Evolutionary conservation across 1,284 basidiomycete genomes (phyloP).

Genomic region (Polyporus tsugae): DNA sequence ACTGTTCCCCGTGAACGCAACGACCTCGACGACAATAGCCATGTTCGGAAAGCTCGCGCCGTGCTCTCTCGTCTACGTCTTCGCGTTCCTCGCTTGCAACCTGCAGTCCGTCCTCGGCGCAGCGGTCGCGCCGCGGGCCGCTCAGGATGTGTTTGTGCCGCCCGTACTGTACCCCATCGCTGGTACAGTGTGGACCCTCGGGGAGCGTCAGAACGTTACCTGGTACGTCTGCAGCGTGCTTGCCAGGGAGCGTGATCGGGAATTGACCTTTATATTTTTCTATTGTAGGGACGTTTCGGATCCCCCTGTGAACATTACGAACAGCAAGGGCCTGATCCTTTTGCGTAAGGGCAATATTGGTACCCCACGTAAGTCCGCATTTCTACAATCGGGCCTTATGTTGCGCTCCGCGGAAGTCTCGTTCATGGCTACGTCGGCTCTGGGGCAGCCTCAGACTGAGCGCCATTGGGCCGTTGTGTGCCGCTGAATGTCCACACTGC

Average conservation of each 20-base stretch:
- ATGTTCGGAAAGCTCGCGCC: conserved; percentile 21
- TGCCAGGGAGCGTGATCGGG: background rate
- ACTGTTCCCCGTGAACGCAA: conserved; percentile 2
- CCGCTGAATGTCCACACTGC: conserved; percentile 10
- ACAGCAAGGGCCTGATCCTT: conserved; percentile 47
- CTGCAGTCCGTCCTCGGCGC: conserved; percentile 23
- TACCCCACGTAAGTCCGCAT: conserved; percentile 34
- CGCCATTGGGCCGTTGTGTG: too few species aligned
- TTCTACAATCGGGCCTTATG: too few species aligned
- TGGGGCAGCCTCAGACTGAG: too few species aligned
- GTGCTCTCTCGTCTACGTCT: conserved; percentile 1
- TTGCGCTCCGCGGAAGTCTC: too few species aligned
- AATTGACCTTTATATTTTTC: background rate
- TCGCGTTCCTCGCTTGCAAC: conserved; percentile 23
- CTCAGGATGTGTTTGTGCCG: conserved; percentile 53
- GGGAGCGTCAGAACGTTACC: conserved; percentile 48
- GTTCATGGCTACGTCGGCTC: too few species aligned
- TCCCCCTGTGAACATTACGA: conserved; percentile 53
- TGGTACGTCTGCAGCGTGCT: conserved; percentile 43
- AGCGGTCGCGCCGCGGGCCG: conserved; percentile 13
- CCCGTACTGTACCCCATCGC: conserved; percentile 44
- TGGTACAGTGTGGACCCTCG: conserved; percentile 48
- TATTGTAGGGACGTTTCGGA: conserved; percentile 47
- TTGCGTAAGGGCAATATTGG: conserved; percentile 46
- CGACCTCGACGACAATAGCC: conserved; percentile 7